Conservation (phyloP, 805 yeast species). For the Teunomyces cretensis region DNA sequence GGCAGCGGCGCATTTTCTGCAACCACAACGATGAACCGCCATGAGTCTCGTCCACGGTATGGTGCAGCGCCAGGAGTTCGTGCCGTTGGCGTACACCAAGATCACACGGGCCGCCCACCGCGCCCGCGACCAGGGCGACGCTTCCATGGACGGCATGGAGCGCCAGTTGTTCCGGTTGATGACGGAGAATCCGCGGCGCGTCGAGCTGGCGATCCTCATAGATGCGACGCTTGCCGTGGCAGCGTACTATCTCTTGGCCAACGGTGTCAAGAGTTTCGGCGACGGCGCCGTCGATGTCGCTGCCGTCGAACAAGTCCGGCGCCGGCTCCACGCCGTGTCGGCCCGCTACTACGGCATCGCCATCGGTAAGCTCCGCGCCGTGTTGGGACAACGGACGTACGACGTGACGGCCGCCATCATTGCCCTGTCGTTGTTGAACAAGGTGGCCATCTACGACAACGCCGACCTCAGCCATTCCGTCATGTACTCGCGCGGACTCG, state of each 20-base stretch:
- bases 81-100: no score
- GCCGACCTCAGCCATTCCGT: slow-evolving; percentile 14
- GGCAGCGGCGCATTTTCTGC: no score
- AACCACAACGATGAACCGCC: no score
- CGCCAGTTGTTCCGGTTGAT: slow-evolving; percentile 2
- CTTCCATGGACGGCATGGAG: slow-evolving; percentile 11
- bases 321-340: not conserved
- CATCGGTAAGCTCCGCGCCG: slow-evolving; percentile 7
- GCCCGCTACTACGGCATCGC: slow-evolving; percentile 14
- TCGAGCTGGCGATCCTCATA: slow-evolving; percentile 5
- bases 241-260: slow-evolving; percentile 10
- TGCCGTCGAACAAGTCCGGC: not conserved
- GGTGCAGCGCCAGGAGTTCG: no score
- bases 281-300: not conserved
- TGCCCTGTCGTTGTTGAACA: slow-evolving; percentile 19
- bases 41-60: no score
- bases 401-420: slow-evolving; percentile 17
- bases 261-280: slow-evolving; percentile 6
- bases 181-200: not conserved
- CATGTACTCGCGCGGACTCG: slow-evolving; percentile 22
- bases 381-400: slow-evolving; percentile 8
- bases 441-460: slow-evolving; percentile 20
- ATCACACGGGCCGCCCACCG: no score
- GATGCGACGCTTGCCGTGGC: slow-evolving; percentile 8
- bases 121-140: not conserved